Evolutionary conservation across 2,329 filamentous ascomycete species (phyloP).

Genomic region (Alternaria triticina): DNA sequence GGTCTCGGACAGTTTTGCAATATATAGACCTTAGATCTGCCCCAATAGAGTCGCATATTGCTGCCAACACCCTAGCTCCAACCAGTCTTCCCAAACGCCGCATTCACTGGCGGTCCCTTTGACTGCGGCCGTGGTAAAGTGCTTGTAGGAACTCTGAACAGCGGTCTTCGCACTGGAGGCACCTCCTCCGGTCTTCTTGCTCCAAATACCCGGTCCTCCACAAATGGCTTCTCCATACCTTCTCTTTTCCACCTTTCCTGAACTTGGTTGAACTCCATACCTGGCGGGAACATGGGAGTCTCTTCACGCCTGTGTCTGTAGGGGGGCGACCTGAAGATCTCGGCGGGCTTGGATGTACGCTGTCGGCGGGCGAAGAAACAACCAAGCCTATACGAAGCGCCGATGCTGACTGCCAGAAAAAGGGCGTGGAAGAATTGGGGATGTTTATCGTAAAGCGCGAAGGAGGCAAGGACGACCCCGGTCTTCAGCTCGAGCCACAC

Average conservation of each 20-base stretch:
- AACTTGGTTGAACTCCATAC: slow-evolving; percentile 3
- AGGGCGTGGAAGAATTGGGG: not conserved
- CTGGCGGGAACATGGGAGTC: not conserved
- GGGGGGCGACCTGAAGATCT: not conserved
- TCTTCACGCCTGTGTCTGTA: not conserved
- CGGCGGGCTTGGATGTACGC: not conserved
- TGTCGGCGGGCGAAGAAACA: not conserved
- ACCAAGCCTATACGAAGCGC: not conserved
- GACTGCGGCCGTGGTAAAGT: not conserved
- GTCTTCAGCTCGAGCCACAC: not conserved
- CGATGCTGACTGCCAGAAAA: not conserved
- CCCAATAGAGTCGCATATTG: not conserved
- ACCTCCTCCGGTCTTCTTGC: not conserved
- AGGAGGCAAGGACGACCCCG: not conserved
- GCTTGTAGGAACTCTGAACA: not conserved
- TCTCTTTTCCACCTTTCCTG: not conserved
- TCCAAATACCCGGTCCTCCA: not conserved
- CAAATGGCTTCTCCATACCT: not conserved
- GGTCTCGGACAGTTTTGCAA: not conserved
- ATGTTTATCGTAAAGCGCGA: not conserved
- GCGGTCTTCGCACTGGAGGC: not conserved
- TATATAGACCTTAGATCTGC: not conserved
- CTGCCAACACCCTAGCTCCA: not conserved
- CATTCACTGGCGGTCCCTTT: not conserved
- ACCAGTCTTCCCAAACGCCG: not conserved